A percentile compares a stretch with the other conserved stretches of the same genome.
phyloP scores from a whole-genome alignment of 768 basidiomycete genomes.

The Sutorius australiensis region DNA sequence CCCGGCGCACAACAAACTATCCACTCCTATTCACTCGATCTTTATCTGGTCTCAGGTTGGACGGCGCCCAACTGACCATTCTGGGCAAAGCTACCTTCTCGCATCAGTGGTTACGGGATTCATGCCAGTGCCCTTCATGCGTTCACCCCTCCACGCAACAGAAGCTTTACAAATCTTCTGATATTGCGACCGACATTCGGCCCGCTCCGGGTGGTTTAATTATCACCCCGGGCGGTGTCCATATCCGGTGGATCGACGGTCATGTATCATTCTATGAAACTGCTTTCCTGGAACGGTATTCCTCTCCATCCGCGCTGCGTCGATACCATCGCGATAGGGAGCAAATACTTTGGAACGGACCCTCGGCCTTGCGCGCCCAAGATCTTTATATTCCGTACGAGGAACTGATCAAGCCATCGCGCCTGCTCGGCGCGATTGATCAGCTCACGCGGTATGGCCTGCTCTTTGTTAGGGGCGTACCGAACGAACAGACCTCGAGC shows the following conservation, averaged over 20 bases:
- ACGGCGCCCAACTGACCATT: constrained; percentile 14
- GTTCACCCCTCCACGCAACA: constrained; percentile 78
- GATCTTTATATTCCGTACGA: constrained; percentile 57
- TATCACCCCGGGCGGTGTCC: constrained; percentile 43
- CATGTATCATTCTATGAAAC: constrained; percentile 54
- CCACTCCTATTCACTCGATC: background rate
- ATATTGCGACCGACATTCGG: constrained; percentile 49
- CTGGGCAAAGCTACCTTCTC: constrained; percentile 48
- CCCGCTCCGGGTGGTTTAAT: constrained; percentile 43
- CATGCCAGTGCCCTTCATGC: constrained; percentile 69
- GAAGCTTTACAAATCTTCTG: constrained; percentile 68
- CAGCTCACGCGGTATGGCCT: constrained; percentile 74
- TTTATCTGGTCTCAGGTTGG: constrained; percentile 9
- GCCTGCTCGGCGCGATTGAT: constrained; percentile 55
- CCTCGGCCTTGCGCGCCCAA: constrained; percentile 32
- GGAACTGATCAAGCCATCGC: constrained; percentile 41
- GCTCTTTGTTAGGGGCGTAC: constrained; percentile 68
- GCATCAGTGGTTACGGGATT: constrained; percentile 79
- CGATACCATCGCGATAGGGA: constrained; percentile 45
- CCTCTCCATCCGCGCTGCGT: constrained; percentile 33
- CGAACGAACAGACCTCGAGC: constrained; percentile 55
- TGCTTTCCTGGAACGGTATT: constrained; percentile 49
- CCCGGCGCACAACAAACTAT: background rate
- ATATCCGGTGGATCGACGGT: constrained; percentile 54
- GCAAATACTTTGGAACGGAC: constrained; percentile 43